These are phyloP conservation scores for Colletotrichum plurivorum DNA, from an alignment of 2,329 filamentous ascomycete genomes.

Conservation along the genomic window DNA sequence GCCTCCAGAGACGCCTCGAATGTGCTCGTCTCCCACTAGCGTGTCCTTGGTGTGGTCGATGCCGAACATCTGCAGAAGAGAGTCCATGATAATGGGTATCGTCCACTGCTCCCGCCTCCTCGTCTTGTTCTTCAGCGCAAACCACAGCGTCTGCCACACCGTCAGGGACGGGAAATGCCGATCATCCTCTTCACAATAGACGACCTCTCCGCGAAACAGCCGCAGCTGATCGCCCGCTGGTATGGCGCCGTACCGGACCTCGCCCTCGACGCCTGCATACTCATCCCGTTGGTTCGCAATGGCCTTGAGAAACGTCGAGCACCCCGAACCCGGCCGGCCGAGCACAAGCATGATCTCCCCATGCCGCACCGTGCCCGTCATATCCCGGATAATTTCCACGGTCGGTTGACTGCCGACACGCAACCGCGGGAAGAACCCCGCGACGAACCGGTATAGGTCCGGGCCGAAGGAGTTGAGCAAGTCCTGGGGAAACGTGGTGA, in stretches of 20 bases:
- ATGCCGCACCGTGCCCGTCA: slow-evolving; percentile 52
- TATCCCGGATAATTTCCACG: slow-evolving; percentile 48
- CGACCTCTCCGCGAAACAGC: slow-evolving; percentile 81
- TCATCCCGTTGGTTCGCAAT: slow-evolving; percentile 78
- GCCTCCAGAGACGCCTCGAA: slow-evolving; percentile 81
- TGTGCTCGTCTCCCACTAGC: slow-evolving; percentile 79
- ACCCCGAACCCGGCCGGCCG: slow-evolving; percentile 81
- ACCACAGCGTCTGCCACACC: slow-evolving; percentile 83
- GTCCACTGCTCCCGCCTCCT: slow-evolving; percentile 74
- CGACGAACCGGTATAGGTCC: slow-evolving; percentile 78
- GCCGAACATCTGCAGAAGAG: slow-evolving; percentile 83
- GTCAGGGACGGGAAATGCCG: slow-evolving; percentile 81
- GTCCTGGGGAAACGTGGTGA: slow-evolving; percentile 80
- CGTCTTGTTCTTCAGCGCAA: slow-evolving; percentile 82
- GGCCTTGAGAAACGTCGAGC: slow-evolving; percentile 82
- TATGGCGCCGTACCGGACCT: slow-evolving; percentile 81
- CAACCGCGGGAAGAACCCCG: slow-evolving; percentile 52
- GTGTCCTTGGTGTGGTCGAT: slow-evolving; percentile 83
- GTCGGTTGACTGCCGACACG: slow-evolving; percentile 44
- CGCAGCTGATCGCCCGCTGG: slow-evolving; percentile 76
- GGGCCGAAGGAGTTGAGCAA: slow-evolving; percentile 85
- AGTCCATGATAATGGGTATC: slow-evolving; percentile 78
- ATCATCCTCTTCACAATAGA: slow-evolving; percentile 85
- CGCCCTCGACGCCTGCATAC: slow-evolving; percentile 77
- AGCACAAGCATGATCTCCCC: slow-evolving; percentile 62